phyloP scores from a whole-genome alignment of 768 basidiomycete genomes.

The Suillus subaureus region DNA sequence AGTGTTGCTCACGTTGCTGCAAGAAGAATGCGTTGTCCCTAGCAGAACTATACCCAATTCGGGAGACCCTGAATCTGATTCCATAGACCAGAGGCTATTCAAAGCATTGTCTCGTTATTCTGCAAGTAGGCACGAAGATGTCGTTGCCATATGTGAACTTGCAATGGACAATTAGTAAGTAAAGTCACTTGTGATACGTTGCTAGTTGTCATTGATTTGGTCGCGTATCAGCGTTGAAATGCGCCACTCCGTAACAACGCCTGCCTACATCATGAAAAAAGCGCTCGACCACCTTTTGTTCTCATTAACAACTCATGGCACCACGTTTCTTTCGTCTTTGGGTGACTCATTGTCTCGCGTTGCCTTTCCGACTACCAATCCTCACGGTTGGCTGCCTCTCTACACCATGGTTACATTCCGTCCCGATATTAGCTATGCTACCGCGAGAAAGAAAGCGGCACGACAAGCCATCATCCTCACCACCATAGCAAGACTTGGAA shows the following conservation, averaged over 20 bases:
- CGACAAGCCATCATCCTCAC: constrained; percentile 69
- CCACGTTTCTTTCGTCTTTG: constrained; percentile 49
- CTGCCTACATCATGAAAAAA: constrained; percentile 77
- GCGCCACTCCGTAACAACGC: constrained; percentile 89
- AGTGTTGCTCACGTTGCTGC: constrained; percentile 76
- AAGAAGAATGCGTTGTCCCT: constrained; percentile 66
- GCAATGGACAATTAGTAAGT: constrained; percentile 98
- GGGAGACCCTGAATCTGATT: constrained; percentile 26
- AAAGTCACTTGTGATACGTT: constrained; percentile 22
- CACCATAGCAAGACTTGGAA: constrained; percentile 50
- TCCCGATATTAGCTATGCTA: constrained; percentile 90
- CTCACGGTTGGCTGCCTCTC: constrained; percentile 85
- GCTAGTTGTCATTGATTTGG: constrained; percentile 25
- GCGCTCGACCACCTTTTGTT: constrained; percentile 76
- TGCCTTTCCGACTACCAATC: constrained; percentile 61
- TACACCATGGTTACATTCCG: constrained; percentile 99
- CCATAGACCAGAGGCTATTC: constrained; percentile 58
- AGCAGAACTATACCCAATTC: constrained; percentile 33
- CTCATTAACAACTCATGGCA: constrained; percentile 54
- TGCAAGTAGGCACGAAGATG: constrained; percentile 79
- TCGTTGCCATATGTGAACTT: constrained; percentile 87
- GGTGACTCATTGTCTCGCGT: constrained; percentile 47
- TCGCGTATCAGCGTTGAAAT: constrained; percentile 75
- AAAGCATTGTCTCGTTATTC: constrained; percentile 80
- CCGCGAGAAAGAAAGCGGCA: constrained; percentile 68